Percentiles rank a stretch among this genome's conserved stretches.
Conservation (phyloP, 768 basidiomycete genomes). For the Astraeus odoratus region DNA sequence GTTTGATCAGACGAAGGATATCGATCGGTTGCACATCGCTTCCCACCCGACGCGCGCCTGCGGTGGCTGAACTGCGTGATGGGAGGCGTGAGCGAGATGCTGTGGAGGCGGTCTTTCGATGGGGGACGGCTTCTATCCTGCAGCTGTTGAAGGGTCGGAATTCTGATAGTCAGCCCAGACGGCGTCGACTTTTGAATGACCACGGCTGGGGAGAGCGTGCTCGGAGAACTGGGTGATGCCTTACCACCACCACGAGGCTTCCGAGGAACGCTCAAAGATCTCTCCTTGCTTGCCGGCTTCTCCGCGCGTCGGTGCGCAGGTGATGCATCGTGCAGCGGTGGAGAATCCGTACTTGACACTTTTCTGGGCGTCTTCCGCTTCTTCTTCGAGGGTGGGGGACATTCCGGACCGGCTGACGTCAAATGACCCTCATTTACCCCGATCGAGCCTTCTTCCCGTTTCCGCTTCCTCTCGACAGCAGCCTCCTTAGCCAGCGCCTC, state of each 20-base stretch:
- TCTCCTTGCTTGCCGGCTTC: neutral
- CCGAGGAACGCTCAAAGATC: neutral
- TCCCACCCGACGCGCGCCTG: slow-evolving; percentile 12
- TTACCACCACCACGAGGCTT: neutral
- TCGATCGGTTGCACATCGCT: slow-evolving; percentile 9
- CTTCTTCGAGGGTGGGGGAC: slow-evolving; percentile 2
- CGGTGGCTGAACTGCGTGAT: slow-evolving; percentile 18
- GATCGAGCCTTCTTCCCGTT: slow-evolving; percentile 41
- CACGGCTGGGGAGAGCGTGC: neutral
- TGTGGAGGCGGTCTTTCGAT: neutral
- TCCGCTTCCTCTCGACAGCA: slow-evolving; percentile 48
- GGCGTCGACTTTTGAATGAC: neutral
- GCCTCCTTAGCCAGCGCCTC: slow-evolving; percentile 49
- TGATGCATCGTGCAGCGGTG: neutral
- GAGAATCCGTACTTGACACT: neutral
- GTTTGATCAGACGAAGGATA: slow-evolving; percentile 22
- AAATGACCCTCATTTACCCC: slow-evolving; percentile 4
- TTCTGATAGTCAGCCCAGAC: slow-evolving; percentile 12
- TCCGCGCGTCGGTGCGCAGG: neutral
- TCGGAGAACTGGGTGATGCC: neutral
- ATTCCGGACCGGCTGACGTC: slow-evolving; percentile 2
- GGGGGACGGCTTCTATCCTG: slow-evolving; percentile 10
- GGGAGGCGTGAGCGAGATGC: slow-evolving; percentile 15
- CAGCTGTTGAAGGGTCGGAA: slow-evolving; percentile 5
- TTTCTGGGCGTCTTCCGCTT: neutral